phyloP scores from a whole-genome alignment of 2,329 filamentous ascomycete species.

The Curvularia spicifera region DNA sequence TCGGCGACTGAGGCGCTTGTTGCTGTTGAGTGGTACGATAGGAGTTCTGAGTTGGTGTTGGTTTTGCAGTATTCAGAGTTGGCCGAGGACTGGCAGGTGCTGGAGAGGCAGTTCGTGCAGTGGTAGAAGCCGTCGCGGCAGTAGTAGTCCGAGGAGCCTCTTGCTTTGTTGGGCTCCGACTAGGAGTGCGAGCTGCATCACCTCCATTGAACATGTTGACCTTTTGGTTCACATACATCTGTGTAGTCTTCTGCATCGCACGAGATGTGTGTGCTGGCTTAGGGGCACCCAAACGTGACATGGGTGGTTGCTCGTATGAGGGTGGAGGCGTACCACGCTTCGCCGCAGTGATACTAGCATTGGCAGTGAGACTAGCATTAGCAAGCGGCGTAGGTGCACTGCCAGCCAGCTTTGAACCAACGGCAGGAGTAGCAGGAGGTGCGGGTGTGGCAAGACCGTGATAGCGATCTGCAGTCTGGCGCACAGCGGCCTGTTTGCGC shows the following conservation, averaged over 20 bases:
- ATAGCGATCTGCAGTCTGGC: conserved; percentile 95
- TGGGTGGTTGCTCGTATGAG: conserved; percentile 74
- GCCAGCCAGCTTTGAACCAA: conserved; percentile 49
- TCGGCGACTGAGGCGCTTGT: conserved; percentile 17
- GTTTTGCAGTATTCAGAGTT: conserved; percentile 50
- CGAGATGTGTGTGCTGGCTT: conserved; percentile 90
- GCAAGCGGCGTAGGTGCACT: conserved; percentile 55
- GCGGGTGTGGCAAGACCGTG: conserved; percentile 89
- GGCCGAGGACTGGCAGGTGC: conserved; percentile 69
- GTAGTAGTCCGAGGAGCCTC: conserved; percentile 56
- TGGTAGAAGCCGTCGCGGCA: background rate
- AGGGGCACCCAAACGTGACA: conserved; percentile 83
- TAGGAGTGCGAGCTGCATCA: conserved; percentile 62
- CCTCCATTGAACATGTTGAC: conserved; percentile 72
- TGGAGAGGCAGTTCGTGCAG: conserved; percentile 60
- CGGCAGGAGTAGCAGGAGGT: conserved; percentile 50
- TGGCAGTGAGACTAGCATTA: conserved; percentile 11
- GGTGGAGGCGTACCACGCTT: conserved; percentile 82
- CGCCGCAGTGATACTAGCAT: conserved; percentile 58
- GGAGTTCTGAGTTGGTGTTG: conserved; percentile 22
- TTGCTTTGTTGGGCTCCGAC: conserved; percentile 57
- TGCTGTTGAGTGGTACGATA: conserved; percentile 23
- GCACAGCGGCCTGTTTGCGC: conserved; percentile 74
- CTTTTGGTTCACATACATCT: conserved; percentile 84
- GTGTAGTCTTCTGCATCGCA: conserved; percentile 93